These are phyloP conservation scores for Yarrowia keelungensis DNA, from an alignment of 805 yeast genomes.

Conservation along the genomic window DNA sequence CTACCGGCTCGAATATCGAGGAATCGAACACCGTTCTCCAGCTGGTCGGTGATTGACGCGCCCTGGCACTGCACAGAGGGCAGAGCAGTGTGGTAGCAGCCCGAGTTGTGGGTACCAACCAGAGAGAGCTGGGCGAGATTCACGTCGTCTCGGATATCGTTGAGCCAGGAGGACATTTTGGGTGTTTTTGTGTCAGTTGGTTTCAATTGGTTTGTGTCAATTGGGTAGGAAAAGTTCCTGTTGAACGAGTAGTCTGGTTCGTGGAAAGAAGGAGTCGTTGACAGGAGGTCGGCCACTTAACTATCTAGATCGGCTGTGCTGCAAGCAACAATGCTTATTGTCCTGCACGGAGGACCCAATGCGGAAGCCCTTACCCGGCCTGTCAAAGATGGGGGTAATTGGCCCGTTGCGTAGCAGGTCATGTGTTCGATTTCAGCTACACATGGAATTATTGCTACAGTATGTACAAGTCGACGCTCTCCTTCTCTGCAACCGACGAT, in stretches of 20 bases:
- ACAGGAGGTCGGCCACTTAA: too few species aligned
- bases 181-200: neutral
- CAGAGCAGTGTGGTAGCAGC: constrained; percentile 71
- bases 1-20: constrained; percentile 71
- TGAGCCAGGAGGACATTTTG: constrained; percentile 57
- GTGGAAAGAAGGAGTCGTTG: too few species aligned
- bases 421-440: constrained; percentile 1
- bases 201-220: too few species aligned
- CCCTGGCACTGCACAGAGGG: constrained; percentile 84
- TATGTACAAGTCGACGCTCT: too few species aligned
- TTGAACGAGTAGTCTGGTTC: too few species aligned
- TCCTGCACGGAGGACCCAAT: constrained; percentile 3
- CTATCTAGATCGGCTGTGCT: constrained; percentile 5
- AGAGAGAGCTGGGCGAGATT: constrained; percentile 62
- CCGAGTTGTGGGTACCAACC: constrained; percentile 88
- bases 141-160: constrained; percentile 59
- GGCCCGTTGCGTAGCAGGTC: neutral
- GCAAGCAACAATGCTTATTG: constrained; percentile 31
- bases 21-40: constrained; percentile 76
- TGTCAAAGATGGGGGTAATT: neutral
- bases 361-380: constrained; percentile 17
- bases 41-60: constrained; percentile 63
- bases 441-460: too few species aligned
- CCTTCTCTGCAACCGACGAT: too few species aligned
- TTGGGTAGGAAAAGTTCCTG: neutral